phyloP scores from a whole-genome alignment of 257 asterid species.

The Jacaranda copaia region DNA sequence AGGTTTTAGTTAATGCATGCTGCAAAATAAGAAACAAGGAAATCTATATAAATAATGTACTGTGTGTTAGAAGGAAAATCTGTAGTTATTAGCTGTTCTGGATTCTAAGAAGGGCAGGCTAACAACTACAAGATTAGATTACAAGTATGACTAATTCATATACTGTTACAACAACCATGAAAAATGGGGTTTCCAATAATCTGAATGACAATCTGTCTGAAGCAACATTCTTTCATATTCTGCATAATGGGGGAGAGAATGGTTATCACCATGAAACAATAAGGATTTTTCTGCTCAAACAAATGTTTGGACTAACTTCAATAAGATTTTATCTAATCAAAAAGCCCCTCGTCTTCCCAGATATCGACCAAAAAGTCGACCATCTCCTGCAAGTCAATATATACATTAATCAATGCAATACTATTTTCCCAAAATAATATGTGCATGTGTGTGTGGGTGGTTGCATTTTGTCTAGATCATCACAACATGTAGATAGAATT shows the following conservation, averaged over 20 bases:
- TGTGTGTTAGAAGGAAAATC: background rate
- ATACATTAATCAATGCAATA: constrained; percentile 11
- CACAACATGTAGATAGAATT: no score
- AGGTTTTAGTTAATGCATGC: background rate
- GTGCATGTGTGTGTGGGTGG: background rate
- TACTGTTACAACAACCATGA: constrained; percentile 35
- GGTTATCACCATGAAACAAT: background rate
- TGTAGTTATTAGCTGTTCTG: background rate
- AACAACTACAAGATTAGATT: constrained; percentile 22
- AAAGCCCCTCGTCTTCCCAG: constrained; percentile 94
- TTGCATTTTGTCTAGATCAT: background rate
- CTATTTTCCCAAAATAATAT: background rate
- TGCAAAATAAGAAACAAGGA: background rate
- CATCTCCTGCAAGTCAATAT: constrained; percentile 72
- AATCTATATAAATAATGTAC: background rate
- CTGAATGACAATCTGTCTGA: background rate
- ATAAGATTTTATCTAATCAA: constrained; percentile 50
- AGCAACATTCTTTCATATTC: background rate
- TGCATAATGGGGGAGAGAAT: no score
- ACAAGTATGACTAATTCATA: constrained; percentile 21
- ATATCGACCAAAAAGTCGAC: constrained; percentile 92
- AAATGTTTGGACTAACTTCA: constrained; percentile 28
- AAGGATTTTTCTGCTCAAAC: constrained; percentile 19
- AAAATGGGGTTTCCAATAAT: background rate
- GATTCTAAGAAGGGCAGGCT: constrained; percentile 3